A percentile compares a stretch with the other conserved stretches of the same genome.
phyloP scores from a whole-genome alignment of 495 filamentous ascomycete species.

The Podospora bellae-mahoneyi region DNA sequence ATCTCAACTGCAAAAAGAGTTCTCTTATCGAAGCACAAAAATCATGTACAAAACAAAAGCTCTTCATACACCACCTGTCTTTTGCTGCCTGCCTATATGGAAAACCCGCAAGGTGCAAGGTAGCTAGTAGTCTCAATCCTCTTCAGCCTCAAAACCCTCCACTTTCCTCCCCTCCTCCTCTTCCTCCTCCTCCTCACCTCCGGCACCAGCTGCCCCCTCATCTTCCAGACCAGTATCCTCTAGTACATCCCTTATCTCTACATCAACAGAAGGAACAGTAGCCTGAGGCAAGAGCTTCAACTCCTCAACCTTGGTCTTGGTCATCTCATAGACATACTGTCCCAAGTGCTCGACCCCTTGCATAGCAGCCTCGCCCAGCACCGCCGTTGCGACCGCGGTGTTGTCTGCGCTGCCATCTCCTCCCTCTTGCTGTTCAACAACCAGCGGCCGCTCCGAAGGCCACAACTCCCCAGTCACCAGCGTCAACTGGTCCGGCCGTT shows the following conservation, averaged over 20 bases:
- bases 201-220: constrained; percentile 30
- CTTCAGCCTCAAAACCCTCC: constrained; percentile 37
- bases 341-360: constrained; percentile 91
- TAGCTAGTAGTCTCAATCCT: constrained; percentile 16
- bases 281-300: constrained; percentile 35
- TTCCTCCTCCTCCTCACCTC: constrained; percentile 35
- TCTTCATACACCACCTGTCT: neutral
- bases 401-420: constrained; percentile 44
- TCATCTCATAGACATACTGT: constrained; percentile 97
- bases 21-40: neutral
- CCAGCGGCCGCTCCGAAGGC: constrained; percentile 60
- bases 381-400: constrained; percentile 1
- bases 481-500: constrained; percentile 72
- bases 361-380: constrained; percentile 62
- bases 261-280: constrained; percentile 28
- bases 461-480: constrained; percentile 84
- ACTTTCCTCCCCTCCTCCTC: constrained; percentile 34
- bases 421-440: constrained; percentile 44
- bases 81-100: neutral
- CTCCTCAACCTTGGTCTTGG: constrained; percentile 68
- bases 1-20: neutral
- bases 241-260: constrained; percentile 40
- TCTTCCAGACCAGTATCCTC: constrained; percentile 36
- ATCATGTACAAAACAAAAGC: neutral
- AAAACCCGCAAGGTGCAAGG: neutral